These are phyloP conservation scores for Pseudocercospora eumusae DNA, from an alignment of 2,329 filamentous ascomycete genomes.

Conservation along the genomic window DNA sequence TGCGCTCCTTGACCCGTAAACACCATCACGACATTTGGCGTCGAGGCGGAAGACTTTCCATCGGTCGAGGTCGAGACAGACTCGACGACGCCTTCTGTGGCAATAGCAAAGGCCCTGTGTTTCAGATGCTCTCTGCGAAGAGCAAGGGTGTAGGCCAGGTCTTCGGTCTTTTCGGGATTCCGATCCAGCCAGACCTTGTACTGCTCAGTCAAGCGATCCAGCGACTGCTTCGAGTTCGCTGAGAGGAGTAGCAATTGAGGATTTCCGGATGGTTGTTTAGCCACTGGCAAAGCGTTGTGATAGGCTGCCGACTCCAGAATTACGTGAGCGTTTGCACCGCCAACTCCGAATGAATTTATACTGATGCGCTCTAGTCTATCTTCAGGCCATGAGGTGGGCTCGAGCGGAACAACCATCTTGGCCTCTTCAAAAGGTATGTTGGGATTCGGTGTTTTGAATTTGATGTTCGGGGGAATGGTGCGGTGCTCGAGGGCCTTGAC, in stretches of 20 bases:
- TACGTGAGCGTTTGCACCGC: conserved; percentile 27
- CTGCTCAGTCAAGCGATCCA: conserved; percentile 7
- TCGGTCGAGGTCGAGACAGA: too few species aligned
- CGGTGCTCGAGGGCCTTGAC: conserved; percentile 30
- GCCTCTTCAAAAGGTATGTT: conserved; percentile 32
- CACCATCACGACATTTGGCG: conserved; percentile 10
- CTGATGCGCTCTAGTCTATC: conserved; percentile 6
- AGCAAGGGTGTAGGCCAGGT: conserved; percentile 5
- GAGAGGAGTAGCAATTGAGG: neutral
- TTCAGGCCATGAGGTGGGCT: conserved; percentile 35
- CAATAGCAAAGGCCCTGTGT: neutral
- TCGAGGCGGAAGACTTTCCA: too few species aligned
- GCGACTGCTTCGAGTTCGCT: neutral
- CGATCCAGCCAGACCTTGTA: conserved; percentile 3
- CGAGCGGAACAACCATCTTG: conserved; percentile 20
- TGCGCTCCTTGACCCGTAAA: conserved; percentile 30
- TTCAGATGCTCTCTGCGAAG: neutral
- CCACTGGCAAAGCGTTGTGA: neutral
- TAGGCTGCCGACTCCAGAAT: conserved; percentile 7
- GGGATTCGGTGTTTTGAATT: conserved; percentile 31
- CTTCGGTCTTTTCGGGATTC: neutral
- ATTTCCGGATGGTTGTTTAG: neutral
- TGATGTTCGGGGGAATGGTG: conserved; percentile 30
- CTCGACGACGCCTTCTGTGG: neutral
- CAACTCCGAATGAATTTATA: conserved; percentile 33